Conservation (phyloP, 768 basidiomycete species). For the Phylloporus rhodoxanthus region DNA sequence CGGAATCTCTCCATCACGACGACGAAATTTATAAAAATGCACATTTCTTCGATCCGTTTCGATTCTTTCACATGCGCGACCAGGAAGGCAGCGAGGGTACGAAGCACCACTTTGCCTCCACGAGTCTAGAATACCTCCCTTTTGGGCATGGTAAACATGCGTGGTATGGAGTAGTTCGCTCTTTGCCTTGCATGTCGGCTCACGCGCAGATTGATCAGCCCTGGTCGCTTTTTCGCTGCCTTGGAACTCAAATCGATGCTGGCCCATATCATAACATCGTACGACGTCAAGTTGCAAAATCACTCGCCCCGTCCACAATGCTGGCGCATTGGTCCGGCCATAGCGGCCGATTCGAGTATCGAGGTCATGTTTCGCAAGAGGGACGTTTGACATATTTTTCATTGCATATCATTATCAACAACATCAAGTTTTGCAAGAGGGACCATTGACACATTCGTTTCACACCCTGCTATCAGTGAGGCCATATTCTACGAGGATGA, state of each 20-base stretch:
- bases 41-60: slow-evolving; percentile 41
- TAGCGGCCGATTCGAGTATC: slow-evolving; percentile 1
- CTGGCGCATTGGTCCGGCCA: slow-evolving; percentile 10
- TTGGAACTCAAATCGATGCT: slow-evolving; percentile 9
- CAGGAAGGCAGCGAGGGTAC: slow-evolving; percentile 28
- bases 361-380: slow-evolving; percentile 5
- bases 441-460: not conserved
- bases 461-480: not conserved
- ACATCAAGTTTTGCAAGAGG: not conserved
- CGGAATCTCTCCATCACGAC: slow-evolving; percentile 22
- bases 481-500: not conserved
- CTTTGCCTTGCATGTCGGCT: not conserved
- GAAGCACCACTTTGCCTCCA: slow-evolving; percentile 34
- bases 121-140: slow-evolving; percentile 29
- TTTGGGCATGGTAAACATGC: slow-evolving; percentile 33
- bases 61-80: slow-evolving; percentile 39
- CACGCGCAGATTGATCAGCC: not conserved
- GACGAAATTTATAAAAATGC: slow-evolving; percentile 28
- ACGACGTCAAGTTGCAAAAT: slow-evolving; percentile 9
- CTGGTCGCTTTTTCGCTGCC: slow-evolving; percentile 10
- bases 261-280: slow-evolving; percentile 9
- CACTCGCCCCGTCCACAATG: slow-evolving; percentile 1
- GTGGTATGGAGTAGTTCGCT: slow-evolving; percentile 1
- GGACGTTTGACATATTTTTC: not conserved
- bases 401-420: not conserved